Base-by-base conservation (phyloP, 2,329 filamentous ascomycete genomes). In the Neofusicoccum umdonicola region DNA sequence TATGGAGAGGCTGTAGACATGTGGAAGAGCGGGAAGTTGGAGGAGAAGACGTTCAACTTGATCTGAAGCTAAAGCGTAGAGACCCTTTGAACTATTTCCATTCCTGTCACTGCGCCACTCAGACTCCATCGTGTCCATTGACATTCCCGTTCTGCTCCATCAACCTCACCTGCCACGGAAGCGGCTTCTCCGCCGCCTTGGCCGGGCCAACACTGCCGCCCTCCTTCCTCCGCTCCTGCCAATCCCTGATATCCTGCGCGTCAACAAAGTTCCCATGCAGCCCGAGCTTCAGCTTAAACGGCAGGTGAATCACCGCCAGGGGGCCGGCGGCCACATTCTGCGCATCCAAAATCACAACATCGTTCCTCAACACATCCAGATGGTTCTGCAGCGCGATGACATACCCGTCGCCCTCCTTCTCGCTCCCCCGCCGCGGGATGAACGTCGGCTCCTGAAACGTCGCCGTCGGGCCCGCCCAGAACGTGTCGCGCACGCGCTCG, bases 361-460 rank as follows among this genome's bases (percentile, higher is more conserved):
- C 77, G 17, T 77, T 78, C 45, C 77, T 69, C 47, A 79, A 68
- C 12, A 82, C 79, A 56, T 74, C 72, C 12, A 75, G 63, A 77
- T 78, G 67, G 78, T 76, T 71, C 76, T 83, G 17, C 75, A 79
- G 50, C 19, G 80, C 80, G 39, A 84, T 78, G 2, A 75, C 57
- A 67, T 83, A 85, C 1, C 83, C 83, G 61, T 85, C 82, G 0
- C 82, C 83, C 67, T 85, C 83, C 1, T 64, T 72, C 0, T 73
- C 77, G 19, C 74, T 75, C 1, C 76, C 74, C 0, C 71, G 70
- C 37, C 75, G 74, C 0, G 84, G 83, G 12, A 85, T 80, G 64
- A 86, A 86, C 0, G 82, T 79, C 0, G 84, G 83, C 66, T 86
- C 84, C 69, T 85, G 83, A 66, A 84, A 82, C 0, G 81, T 82